Conservation (phyloP, 2,329 filamentous ascomycete genomes). For the Bipolaris oryzae region DNA sequence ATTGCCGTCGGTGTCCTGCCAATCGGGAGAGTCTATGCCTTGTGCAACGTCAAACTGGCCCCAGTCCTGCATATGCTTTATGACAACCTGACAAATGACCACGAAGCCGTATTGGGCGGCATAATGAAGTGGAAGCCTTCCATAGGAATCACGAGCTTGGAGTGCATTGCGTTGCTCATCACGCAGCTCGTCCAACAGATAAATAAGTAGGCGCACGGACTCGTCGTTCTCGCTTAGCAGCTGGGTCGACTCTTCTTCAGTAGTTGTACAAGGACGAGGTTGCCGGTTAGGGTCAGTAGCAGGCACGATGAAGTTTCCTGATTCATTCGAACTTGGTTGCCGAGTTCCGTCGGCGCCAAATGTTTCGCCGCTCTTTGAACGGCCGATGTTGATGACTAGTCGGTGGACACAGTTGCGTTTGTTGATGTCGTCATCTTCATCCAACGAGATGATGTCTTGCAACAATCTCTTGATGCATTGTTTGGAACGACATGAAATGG, state of each 20-base stretch:
- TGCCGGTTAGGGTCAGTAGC: conserved; percentile 70
- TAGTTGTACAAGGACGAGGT: conserved; percentile 66
- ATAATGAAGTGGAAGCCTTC: conserved; percentile 87
- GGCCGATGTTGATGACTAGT: conserved; percentile 87
- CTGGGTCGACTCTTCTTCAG: conserved; percentile 67
- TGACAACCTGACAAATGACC: conserved; percentile 84
- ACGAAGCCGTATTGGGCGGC: conserved; percentile 94
- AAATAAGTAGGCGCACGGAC: conserved; percentile 69
- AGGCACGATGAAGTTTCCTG: conserved; percentile 77
- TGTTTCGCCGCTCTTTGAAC: conserved; percentile 65
- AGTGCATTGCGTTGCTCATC: conserved; percentile 72
- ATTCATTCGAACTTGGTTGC: conserved; percentile 59
- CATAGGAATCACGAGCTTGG: conserved; percentile 74
- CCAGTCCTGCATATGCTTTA: conserved; percentile 89
- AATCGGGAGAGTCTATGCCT: conserved; percentile 83
- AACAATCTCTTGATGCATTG: conserved; percentile 75
- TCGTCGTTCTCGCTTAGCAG: conserved; percentile 73
- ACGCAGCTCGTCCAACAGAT: conserved; percentile 70
- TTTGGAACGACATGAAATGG: conserved; percentile 73
- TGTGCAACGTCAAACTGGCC: conserved; percentile 80
- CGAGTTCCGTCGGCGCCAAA: conserved; percentile 57
- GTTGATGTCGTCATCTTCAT: conserved; percentile 92
- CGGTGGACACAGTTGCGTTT: conserved; percentile 92
- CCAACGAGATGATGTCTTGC: conserved; percentile 69
- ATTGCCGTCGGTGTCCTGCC: conserved; percentile 92